Conservation (phyloP, 2,329 filamentous ascomycete genomes). For the Pestalotiopsis sp. region DNA sequence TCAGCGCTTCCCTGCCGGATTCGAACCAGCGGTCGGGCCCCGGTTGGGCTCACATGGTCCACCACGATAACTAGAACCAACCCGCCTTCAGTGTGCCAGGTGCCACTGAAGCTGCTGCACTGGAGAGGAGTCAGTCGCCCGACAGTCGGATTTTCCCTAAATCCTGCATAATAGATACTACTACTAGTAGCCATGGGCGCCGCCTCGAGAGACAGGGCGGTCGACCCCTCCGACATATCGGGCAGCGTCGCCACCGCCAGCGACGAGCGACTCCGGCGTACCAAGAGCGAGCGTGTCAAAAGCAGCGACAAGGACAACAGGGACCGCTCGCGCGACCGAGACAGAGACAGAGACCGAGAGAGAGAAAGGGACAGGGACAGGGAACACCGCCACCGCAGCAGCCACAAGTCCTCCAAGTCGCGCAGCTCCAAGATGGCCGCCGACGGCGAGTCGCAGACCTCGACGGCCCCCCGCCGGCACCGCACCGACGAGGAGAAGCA, state of each 20-base stretch:
- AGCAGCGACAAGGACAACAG: conserved; percentile 5
- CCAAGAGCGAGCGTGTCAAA: conserved; percentile 13
- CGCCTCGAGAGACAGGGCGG: conserved; percentile 9
- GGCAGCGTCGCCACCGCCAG: conserved; percentile 15
- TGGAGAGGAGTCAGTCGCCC: not conserved
- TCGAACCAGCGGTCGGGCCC: conserved; percentile 24
- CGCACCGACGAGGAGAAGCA: conserved; percentile 20
- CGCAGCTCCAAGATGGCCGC: conserved; percentile 26
- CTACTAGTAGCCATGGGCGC: conserved; percentile 12
- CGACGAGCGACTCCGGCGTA: conserved; percentile 15
- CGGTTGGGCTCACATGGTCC: conserved; percentile 28
- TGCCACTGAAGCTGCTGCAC: not conserved
- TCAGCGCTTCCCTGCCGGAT: conserved; percentile 7
- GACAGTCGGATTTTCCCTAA: not conserved
- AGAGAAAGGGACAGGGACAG: conserved; percentile 24
- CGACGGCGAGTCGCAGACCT: conserved; percentile 27
- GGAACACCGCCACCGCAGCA: conserved; percentile 17
- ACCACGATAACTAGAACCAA: not conserved
- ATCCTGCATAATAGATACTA: not conserved
- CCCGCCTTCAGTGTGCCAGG: not conserved
- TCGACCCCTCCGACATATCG: conserved; percentile 8
- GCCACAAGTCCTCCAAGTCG: conserved; percentile 25
- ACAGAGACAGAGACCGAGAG: conserved; percentile 15
- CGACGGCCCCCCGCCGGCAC: conserved; percentile 28
- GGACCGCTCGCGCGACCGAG: conserved; percentile 6